Conservation (phyloP, 495 filamentous ascomycete species). For the Aspergillus egyptiacus region DNA sequence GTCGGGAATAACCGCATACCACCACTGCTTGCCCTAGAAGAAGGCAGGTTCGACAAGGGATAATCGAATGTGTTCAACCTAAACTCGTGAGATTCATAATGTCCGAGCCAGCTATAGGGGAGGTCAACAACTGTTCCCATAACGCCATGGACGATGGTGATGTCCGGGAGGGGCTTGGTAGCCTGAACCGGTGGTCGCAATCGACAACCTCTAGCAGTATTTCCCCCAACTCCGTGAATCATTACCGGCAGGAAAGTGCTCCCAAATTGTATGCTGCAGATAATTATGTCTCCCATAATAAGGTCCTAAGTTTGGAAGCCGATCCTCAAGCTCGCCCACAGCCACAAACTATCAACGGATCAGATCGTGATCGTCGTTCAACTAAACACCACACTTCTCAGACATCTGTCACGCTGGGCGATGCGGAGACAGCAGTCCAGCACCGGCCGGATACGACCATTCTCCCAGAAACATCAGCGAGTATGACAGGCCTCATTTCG, state of each 20-base stretch:
- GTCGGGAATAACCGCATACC: neutral
- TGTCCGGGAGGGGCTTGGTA: constrained; percentile 60
- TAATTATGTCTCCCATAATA: constrained; percentile 21
- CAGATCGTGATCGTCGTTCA: neutral
- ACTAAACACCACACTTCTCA: constrained; percentile 12
- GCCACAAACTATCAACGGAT: constrained; percentile 12
- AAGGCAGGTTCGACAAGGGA: neutral
- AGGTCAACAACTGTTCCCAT: constrained; percentile 10
- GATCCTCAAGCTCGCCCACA: constrained; percentile 10
- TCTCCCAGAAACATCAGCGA: constrained; percentile 2
- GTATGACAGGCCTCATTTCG: neutral
- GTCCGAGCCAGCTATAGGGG: constrained; percentile 13
- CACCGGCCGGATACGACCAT: constrained; percentile 1
- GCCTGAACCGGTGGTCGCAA: constrained; percentile 77
- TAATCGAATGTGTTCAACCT: neutral
- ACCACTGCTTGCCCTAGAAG: neutral
- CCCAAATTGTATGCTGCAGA: constrained; percentile 50
- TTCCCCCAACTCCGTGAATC: constrained; percentile 40
- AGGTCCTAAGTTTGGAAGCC: constrained; percentile 13
- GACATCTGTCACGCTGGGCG: neutral
- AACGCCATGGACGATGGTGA: constrained; percentile 26
- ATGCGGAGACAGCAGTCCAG: neutral
- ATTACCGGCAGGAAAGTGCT: constrained; percentile 39
- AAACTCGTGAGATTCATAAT: constrained; percentile 7
- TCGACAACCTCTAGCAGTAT: constrained; percentile 65